Percentiles rank a stretch among this genome's conserved stretches.
These are phyloP conservation scores for Triticum timopheevii DNA, from an alignment of 176 grass and related monocot species.

Conservation along the genomic window DNA sequence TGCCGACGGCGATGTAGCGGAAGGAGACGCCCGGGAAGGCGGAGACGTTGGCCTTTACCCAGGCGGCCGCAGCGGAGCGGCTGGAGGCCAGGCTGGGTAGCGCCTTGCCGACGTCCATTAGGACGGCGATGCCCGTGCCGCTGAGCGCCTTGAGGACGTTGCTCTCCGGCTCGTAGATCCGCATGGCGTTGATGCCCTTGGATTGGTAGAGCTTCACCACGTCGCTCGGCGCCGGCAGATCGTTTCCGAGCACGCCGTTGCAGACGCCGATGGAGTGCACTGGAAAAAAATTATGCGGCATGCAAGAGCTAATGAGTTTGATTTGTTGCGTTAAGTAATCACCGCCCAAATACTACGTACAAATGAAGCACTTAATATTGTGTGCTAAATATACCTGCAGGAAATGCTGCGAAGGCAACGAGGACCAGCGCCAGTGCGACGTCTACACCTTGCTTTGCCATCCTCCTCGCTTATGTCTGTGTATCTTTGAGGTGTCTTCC, in stretches of 20 bases:
- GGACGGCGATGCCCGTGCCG: slow-evolving; percentile 45
- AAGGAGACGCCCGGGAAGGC: slow-evolving; percentile 42
- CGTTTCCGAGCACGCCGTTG: slow-evolving; percentile 54
- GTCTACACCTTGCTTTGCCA: background rate
- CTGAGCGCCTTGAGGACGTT: slow-evolving; percentile 35
- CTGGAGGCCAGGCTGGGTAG: slow-evolving; percentile 34
- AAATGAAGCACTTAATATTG: too few species aligned
- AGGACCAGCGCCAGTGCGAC: slow-evolving; percentile 15
- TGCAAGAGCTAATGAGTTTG: too few species aligned
- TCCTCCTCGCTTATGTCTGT: background rate
- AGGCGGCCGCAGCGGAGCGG: slow-evolving; percentile 24
- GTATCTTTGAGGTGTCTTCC: background rate
- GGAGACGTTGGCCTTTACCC: slow-evolving; percentile 56
- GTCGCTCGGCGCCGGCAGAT: slow-evolving; percentile 45
- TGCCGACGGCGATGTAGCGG: slow-evolving; percentile 67
- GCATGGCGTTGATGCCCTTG: slow-evolving; percentile 48
- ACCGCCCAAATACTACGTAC: background rate
- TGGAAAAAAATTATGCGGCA: too few species aligned
- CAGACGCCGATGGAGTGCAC: slow-evolving; percentile 65
- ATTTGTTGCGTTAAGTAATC: too few species aligned
- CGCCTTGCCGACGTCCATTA: slow-evolving; percentile 47
- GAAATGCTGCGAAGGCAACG: background rate
- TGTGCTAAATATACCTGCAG: background rate
- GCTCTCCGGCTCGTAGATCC: slow-evolving; percentile 50
- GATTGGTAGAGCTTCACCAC: slow-evolving; percentile 57